Conservation (phyloP, 805 yeast genomes). For the Hanseniaspora lindneri region DNA sequence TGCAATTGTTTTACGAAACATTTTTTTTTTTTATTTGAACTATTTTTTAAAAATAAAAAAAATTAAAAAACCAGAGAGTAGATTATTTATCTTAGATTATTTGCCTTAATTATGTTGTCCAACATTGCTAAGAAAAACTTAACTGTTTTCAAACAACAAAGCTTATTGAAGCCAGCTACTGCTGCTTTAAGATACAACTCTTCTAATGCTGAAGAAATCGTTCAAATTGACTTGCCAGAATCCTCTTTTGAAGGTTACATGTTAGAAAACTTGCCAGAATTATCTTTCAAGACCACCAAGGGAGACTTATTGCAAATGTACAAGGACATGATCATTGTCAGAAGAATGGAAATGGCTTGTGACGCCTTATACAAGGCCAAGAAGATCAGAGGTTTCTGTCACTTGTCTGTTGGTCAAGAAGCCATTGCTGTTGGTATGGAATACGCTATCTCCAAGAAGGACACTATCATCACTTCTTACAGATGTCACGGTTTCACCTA, state of each 20-base stretch:
- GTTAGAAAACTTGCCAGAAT: constrained; percentile 53
- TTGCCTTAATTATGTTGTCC: constrained; percentile 16
- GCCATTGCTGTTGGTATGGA: constrained; percentile 98
- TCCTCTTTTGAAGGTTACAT: constrained; percentile 76
- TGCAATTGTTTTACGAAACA: no score
- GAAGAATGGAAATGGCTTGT: constrained; percentile 98
- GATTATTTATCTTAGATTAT: constrained; percentile 15
- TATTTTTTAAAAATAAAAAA: neutral
- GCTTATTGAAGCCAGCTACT: constrained; percentile 15
- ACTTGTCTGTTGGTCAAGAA: constrained; percentile 95
- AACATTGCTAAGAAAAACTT: constrained; percentile 15
- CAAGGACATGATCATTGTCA: constrained; percentile 84
- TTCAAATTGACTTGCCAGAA: constrained; percentile 57
- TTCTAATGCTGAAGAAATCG: constrained; percentile 22
- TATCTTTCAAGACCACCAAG: constrained; percentile 69
- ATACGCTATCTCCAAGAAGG: constrained; percentile 74
- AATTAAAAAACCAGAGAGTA: constrained; percentile 13
- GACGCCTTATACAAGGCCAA: constrained; percentile 97
- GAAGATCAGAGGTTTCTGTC: constrained; percentile 98
- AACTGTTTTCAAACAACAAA: constrained; percentile 14
- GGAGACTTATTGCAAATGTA: constrained; percentile 77
- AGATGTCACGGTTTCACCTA: constrained; percentile 98
- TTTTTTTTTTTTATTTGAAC: neutral
- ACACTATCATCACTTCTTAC: constrained; percentile 89
- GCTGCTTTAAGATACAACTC: constrained; percentile 16